phyloP scores from a whole-genome alignment of 2,329 filamentous ascomycete genomes.

The Helotiales sp. region DNA sequence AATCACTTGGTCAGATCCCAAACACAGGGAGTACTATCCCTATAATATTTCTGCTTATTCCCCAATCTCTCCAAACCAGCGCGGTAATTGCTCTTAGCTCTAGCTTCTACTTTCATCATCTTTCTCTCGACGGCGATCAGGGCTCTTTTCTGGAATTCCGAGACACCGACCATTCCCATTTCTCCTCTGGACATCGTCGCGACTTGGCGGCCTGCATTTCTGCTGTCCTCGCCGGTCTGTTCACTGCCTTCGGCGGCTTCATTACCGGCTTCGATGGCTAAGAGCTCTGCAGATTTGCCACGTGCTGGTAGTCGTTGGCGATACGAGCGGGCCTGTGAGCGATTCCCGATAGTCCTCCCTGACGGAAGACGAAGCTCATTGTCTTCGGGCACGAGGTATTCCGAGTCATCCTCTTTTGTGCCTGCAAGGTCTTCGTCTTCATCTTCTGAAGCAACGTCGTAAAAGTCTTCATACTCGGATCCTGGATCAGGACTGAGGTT shows the following conservation, averaged over 20 bases:
- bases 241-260: not conserved
- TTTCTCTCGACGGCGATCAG: slow-evolving; percentile 27
- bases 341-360: slow-evolving; percentile 37
- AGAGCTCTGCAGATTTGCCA: not conserved
- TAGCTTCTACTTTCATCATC: slow-evolving; percentile 24
- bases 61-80: slow-evolving; percentile 25
- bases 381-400: slow-evolving; percentile 25
- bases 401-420: slow-evolving; percentile 5
- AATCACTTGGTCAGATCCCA: not conserved
- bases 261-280: not conserved
- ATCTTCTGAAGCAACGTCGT: slow-evolving; percentile 5
- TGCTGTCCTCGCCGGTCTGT: slow-evolving; percentile 3
- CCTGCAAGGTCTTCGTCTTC: slow-evolving; percentile 8
- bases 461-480: slow-evolving; percentile 43
- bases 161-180: slow-evolving; percentile 22
- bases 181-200: slow-evolving; percentile 17
- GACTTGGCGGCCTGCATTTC: slow-evolving; percentile 1
- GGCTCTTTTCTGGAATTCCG: slow-evolving; percentile 26
- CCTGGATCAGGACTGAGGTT: slow-evolving; percentile 39
- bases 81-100: slow-evolving; percentile 26
- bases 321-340: slow-evolving; percentile 17
- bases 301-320: slow-evolving; percentile 5
- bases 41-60: slow-evolving; percentile 32
- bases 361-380: slow-evolving; percentile 38
- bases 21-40: slow-evolving; percentile 12